These are phyloP conservation scores for Lentinula novae-zelandiae DNA, from an alignment of 1,284 basidiomycete genomes.

Conservation along the genomic window DNA sequence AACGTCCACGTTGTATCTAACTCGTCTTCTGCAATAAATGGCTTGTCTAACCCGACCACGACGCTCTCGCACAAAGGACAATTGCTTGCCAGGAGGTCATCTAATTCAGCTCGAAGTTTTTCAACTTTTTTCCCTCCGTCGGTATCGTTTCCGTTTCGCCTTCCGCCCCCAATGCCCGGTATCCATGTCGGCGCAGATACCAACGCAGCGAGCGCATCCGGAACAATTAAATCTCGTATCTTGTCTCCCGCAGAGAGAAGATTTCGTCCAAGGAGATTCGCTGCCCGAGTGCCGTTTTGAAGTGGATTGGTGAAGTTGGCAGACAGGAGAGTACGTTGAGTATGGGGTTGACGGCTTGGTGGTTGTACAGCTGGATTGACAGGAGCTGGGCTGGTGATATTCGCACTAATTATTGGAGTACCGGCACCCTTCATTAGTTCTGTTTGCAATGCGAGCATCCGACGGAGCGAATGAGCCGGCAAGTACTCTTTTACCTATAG, in stretches of 20 bases:
- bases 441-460: slow-evolving; percentile 81
- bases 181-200: slow-evolving; percentile 68
- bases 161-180: slow-evolving; percentile 53
- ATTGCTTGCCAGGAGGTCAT: slow-evolving; percentile 80
- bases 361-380: slow-evolving; percentile 5
- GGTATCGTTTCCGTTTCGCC: slow-evolving; percentile 43
- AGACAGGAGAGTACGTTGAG: slow-evolving; percentile 68
- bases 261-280: slow-evolving; percentile 71
- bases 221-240: slow-evolving; percentile 86
- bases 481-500: slow-evolving; percentile 86
- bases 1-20: slow-evolving; percentile 79
- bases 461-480: slow-evolving; percentile 74
- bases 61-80: slow-evolving; percentile 92
- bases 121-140: slow-evolving; percentile 61
- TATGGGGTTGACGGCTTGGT: slow-evolving; percentile 38
- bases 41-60: slow-evolving; percentile 79
- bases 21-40: slow-evolving; percentile 82
- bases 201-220: slow-evolving; percentile 80
- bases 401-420: slow-evolving; percentile 27
- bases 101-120: slow-evolving; percentile 75
- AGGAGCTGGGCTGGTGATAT: slow-evolving; percentile 29
- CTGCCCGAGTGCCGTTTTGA: slow-evolving; percentile 57
- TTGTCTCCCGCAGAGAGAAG: slow-evolving; percentile 86
- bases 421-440: slow-evolving; percentile 66
- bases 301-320: slow-evolving; percentile 62